phyloP scores from a whole-genome alignment of 768 basidiomycete genomes.

The Hericium alpestre region DNA sequence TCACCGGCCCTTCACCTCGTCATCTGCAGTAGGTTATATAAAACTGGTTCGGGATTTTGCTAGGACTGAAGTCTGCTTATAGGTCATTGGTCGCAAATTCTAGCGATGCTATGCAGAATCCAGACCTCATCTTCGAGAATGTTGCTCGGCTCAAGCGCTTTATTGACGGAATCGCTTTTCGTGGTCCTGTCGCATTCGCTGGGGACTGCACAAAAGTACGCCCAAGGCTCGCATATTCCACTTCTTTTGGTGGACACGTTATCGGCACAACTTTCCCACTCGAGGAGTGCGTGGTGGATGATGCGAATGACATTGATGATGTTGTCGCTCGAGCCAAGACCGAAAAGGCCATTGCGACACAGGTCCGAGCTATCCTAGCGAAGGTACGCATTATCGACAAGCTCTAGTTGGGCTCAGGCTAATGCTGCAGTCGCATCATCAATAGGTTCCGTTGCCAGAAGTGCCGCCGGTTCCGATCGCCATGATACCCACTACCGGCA shows the following conservation, averaged over 20 bases:
- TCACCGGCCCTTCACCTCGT: background rate
- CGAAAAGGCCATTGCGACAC: slow-evolving; percentile 15
- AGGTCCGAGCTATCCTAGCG: slow-evolving; percentile 18
- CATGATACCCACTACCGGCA: too few relatives aligned
- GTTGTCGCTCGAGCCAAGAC: slow-evolving; percentile 14
- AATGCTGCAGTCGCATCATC: too few relatives aligned
- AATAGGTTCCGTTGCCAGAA: too few relatives aligned
- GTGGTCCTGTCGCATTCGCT: slow-evolving; percentile 17
- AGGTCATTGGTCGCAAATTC: slow-evolving; percentile 12
- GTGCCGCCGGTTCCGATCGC: too few relatives aligned
- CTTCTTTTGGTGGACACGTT: slow-evolving; percentile 18
- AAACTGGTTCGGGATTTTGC: too few relatives aligned
- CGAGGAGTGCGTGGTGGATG: slow-evolving; percentile 14
- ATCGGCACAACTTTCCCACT: slow-evolving; percentile 17
- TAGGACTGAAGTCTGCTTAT: too few relatives aligned
- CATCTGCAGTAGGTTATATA: background rate
- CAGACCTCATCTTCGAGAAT: slow-evolving; percentile 18
- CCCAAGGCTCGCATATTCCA: slow-evolving; percentile 17
- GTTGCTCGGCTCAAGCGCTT: slow-evolving; percentile 19
- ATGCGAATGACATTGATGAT: slow-evolving; percentile 16
- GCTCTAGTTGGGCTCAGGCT: background rate
- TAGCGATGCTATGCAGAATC: slow-evolving; percentile 17
- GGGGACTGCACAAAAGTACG: slow-evolving; percentile 23
- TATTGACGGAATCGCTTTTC: slow-evolving; percentile 11
- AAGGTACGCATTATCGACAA: slow-evolving; percentile 13